Evolutionary conservation across 371 early-diverging fungal genomes (phyloP).

Genomic region (Rhizomucor miehei): DNA sequence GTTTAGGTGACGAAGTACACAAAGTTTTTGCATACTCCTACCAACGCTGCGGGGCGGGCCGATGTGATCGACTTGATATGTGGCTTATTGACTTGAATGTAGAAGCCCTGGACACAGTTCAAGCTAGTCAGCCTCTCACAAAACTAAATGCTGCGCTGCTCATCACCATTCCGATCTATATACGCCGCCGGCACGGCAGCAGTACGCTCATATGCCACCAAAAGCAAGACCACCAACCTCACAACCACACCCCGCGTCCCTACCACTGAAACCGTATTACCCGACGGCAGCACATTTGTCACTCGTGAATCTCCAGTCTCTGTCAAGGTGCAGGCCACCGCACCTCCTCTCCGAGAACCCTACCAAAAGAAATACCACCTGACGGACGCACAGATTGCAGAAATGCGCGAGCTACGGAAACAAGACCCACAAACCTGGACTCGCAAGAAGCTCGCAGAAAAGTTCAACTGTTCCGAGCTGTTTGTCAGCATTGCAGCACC

Average conservation of each 20-base stretch:
- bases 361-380: slow-evolving; percentile 15
- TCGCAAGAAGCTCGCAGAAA: slow-evolving; percentile 40
- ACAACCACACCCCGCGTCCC: slow-evolving; percentile 38
- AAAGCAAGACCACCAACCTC: slow-evolving; percentile 42
- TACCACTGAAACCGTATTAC: slow-evolving; percentile 22
- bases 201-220: slow-evolving; percentile 42
- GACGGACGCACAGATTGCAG: slow-evolving; percentile 28
- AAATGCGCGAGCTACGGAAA: slow-evolving; percentile 42
- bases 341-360: slow-evolving; percentile 27
- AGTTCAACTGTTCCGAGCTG: slow-evolving; percentile 44
- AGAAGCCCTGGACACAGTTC: no score
- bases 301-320: slow-evolving; percentile 34
- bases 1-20: no score
- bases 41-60: no score
- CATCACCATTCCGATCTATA: slow-evolving; percentile 16
- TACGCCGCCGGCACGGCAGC: slow-evolving; percentile 3
- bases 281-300: slow-evolving; percentile 38
- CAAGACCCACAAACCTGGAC: slow-evolving; percentile 48
- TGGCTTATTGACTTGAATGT: no score
- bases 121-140: no score
- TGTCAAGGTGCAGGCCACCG: slow-evolving; percentile 21
- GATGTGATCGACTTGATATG: no score
- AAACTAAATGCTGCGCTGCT: no score
- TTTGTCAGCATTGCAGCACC: slow-evolving; percentile 42
- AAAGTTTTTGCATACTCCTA: no score